A percentile compares a stretch with the other conserved stretches of the same genome.
Evolutionary conservation across 1,284 basidiomycete species (phyloP).

Genomic region (Leccinum subrobustum): DNA sequence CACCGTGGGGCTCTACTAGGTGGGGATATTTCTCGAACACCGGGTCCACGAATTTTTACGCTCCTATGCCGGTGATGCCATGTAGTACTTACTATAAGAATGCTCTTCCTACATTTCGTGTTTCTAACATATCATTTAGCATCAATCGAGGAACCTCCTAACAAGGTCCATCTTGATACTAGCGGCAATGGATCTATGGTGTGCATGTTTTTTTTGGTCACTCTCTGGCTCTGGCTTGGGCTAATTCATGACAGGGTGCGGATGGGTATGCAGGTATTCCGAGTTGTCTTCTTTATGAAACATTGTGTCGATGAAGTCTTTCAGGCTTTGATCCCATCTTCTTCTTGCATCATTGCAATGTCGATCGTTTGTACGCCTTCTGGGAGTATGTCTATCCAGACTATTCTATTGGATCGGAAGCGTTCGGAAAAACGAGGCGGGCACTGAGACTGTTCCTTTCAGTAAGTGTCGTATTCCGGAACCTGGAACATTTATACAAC

Average conservation of each 20-base stretch:
- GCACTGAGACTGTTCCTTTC: constrained; percentile 2
- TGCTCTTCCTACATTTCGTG: not conserved
- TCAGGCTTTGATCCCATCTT: constrained; percentile 19
- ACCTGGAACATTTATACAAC: not conserved
- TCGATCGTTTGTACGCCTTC: constrained; percentile 18
- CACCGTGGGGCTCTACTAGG: not conserved
- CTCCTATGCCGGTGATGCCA: constrained; percentile 13
- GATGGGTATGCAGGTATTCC: constrained; percentile 18
- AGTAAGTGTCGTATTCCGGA: not conserved
- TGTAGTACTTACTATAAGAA: not conserved
- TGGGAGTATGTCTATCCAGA: constrained; percentile 22
- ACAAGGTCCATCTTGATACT: constrained; percentile 14
- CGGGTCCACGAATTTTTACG: not conserved
- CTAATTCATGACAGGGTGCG: constrained; percentile 5
- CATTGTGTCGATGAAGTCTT: not conserved
- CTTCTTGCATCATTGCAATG: constrained; percentile 18
- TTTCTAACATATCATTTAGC: constrained; percentile 8
- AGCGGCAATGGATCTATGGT: constrained; percentile 18
- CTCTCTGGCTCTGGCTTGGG: not conserved
- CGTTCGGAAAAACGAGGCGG: constrained; percentile 14
- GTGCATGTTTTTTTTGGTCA: not conserved
- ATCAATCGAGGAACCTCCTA: constrained; percentile 18
- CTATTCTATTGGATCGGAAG: constrained; percentile 11
- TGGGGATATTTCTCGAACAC: constrained; percentile 19
- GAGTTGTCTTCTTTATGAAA: not conserved